Conservation (phyloP, 306 rosid genomes). For the Vigna trinervia region DNA sequence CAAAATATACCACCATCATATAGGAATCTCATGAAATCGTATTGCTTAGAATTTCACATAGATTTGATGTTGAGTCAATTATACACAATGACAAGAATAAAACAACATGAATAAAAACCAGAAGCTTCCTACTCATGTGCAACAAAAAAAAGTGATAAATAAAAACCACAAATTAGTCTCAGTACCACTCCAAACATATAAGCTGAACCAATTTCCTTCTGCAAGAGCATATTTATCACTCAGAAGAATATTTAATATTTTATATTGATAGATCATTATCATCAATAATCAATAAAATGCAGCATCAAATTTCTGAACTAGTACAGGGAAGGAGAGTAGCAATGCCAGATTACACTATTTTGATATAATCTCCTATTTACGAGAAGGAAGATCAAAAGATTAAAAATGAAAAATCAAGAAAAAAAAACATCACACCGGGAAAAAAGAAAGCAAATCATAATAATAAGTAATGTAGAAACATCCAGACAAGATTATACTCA, state of each 20-base stretch:
- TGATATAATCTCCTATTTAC: neutral
- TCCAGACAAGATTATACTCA: neutral
- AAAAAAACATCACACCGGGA: neutral
- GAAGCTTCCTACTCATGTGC: slow-evolving; percentile 2
- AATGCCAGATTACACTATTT: slow-evolving; percentile 12
- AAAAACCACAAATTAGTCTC: slow-evolving; percentile 1
- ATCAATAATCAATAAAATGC: neutral
- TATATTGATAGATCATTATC: neutral
- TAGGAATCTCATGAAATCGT: slow-evolving; percentile 7
- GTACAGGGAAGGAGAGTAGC: neutral
- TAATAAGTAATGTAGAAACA: neutral
- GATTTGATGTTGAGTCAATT: neutral
- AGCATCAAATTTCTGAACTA: slow-evolving; percentile 19
- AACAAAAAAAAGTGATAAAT: neutral
- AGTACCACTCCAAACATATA: neutral
- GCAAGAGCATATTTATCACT: neutral
- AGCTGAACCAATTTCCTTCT: slow-evolving; percentile 5
- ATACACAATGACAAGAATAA: slow-evolving; percentile 5
- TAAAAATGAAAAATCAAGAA: neutral
- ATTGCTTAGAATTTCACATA: slow-evolving; percentile 2
- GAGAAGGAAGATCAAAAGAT: neutral
- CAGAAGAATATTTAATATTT: neutral
- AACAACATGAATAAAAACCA: neutral
- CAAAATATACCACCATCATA: slow-evolving; percentile 2
- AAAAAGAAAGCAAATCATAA: slow-evolving; percentile 16